These are phyloP conservation scores for Ciborinia camelliae DNA, from an alignment of 2,329 filamentous ascomycete genomes.

Conservation along the genomic window DNA sequence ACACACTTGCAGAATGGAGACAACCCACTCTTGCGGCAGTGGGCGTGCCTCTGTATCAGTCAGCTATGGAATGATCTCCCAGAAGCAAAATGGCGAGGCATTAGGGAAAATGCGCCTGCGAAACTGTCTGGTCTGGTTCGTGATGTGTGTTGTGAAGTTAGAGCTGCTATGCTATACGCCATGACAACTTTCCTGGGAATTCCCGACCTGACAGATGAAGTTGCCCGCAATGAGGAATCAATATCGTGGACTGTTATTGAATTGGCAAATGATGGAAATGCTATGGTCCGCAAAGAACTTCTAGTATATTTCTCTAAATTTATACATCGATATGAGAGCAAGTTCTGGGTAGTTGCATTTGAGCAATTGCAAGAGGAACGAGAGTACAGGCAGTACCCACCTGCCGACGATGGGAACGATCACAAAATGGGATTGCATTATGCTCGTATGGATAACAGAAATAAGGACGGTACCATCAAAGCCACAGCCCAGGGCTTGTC, in stretches of 20 bases:
- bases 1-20: slow-evolving; percentile 79
- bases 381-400: slow-evolving; percentile 59
- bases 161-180: slow-evolving; percentile 88
- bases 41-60: slow-evolving; percentile 92
- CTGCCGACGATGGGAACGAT: slow-evolving; percentile 53
- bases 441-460: slow-evolving; percentile 52
- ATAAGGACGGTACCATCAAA: slow-evolving; percentile 57
- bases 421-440: slow-evolving; percentile 63
- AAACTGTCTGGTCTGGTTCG: slow-evolving; percentile 77
- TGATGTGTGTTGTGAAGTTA: slow-evolving; percentile 87
- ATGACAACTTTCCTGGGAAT: slow-evolving; percentile 94
- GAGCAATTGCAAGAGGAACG: slow-evolving; percentile 86
- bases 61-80: slow-evolving; percentile 90
- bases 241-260: slow-evolving; percentile 85
- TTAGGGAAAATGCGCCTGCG: slow-evolving; percentile 74
- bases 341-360: slow-evolving; percentile 86
- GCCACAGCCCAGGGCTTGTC: slow-evolving; percentile 59
- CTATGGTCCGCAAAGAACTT: slow-evolving; percentile 89
- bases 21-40: slow-evolving; percentile 86
- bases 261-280: slow-evolving; percentile 91
- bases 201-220: slow-evolving; percentile 85
- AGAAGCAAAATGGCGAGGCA: slow-evolving; percentile 95
- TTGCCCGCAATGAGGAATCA: slow-evolving; percentile 84
- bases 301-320: slow-evolving; percentile 93
- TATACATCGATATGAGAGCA: slow-evolving; percentile 83